A percentile compares a stretch with the other conserved stretches of the same genome.
These are phyloP conservation scores for Fusarium sp. DNA, from an alignment of 2,329 filamentous ascomycete genomes.

Conservation along the genomic window DNA sequence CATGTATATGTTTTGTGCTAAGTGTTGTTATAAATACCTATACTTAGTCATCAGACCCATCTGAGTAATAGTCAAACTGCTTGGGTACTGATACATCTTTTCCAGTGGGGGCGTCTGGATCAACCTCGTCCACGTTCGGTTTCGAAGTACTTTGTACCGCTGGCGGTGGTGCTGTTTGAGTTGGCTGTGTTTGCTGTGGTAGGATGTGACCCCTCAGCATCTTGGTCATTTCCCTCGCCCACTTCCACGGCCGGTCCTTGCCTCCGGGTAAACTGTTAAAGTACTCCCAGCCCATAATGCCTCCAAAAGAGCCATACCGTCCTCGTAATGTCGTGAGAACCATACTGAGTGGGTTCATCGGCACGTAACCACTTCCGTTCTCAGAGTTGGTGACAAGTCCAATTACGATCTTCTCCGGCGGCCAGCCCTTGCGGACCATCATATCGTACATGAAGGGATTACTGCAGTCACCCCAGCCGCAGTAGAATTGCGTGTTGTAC, in stretches of 20 bases:
- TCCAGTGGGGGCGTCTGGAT: slow-evolving; percentile 47
- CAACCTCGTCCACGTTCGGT: slow-evolving; percentile 30
- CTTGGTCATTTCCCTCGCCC: slow-evolving; percentile 77
- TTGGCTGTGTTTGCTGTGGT: not conserved
- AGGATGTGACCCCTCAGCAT: slow-evolving; percentile 53
- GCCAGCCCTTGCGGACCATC: slow-evolving; percentile 75
- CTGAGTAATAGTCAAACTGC: slow-evolving; percentile 55
- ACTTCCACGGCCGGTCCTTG: slow-evolving; percentile 76
- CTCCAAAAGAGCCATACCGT: slow-evolving; percentile 78
- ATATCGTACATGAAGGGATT: slow-evolving; percentile 63
- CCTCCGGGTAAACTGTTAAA: slow-evolving; percentile 83
- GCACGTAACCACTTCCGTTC: slow-evolving; percentile 73
- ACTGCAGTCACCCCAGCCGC: slow-evolving; percentile 78
- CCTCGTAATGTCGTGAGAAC: slow-evolving; percentile 59
- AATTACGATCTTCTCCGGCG: slow-evolving; percentile 78
- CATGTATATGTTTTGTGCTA: not conserved
- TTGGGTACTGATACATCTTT: slow-evolving; percentile 49
- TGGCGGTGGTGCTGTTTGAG: not conserved
- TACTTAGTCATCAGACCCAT: slow-evolving; percentile 42
- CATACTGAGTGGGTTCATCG: slow-evolving; percentile 60
- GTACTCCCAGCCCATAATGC: slow-evolving; percentile 96
- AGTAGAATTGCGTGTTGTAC: slow-evolving; percentile 96
- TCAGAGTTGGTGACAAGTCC: slow-evolving; percentile 83
- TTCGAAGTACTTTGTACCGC: not conserved
- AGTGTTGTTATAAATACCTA: not conserved